A percentile compares a stretch with the other conserved stretches of the same genome.
These are phyloP conservation scores for Hirschioporus abietinus DNA, from an alignment of 768 basidiomycete species.

Conservation along the genomic window DNA sequence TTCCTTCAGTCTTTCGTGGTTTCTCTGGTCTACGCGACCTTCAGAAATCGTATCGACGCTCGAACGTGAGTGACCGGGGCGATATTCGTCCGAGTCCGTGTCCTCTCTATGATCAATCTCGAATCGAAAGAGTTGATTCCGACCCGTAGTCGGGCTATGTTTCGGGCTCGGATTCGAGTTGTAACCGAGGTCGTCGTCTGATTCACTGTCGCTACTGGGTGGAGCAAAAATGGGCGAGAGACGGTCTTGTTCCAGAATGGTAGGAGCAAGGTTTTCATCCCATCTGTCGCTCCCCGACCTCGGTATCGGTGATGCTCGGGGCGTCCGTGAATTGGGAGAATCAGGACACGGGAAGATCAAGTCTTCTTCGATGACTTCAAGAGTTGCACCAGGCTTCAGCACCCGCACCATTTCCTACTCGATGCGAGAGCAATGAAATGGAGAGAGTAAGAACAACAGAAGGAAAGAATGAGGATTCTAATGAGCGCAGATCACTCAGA, in stretches of 20 bases:
- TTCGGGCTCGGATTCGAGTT: not conserved
- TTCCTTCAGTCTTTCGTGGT: conserved; percentile 54
- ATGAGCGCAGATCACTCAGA: not conserved
- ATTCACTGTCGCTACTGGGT: not conserved
- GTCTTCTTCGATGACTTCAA: conserved; percentile 78
- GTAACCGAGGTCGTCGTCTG: not conserved
- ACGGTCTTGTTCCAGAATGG: not conserved
- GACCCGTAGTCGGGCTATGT: not conserved
- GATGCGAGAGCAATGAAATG: conserved; percentile 1
- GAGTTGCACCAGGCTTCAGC: conserved; percentile 51
- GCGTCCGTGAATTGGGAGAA: conserved; percentile 16
- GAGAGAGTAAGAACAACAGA: too few relatives aligned
- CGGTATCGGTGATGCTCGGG: conserved; percentile 4
- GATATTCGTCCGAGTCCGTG: not conserved
- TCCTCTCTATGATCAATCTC: not conserved
- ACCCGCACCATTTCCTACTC: conserved; percentile 63
- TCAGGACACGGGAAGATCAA: conserved; percentile 55
- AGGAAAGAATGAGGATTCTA: not conserved
- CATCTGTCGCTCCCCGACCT: not conserved
- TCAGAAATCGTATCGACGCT: not conserved
- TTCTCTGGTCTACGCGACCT: conserved; percentile 26
- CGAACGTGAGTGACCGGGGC: not conserved
- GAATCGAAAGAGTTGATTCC: not conserved
- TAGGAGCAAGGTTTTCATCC: not conserved
- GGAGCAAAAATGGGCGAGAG: not conserved